Conservation (phyloP, 306 rosid species). For the Cajanus cajan region DNA sequence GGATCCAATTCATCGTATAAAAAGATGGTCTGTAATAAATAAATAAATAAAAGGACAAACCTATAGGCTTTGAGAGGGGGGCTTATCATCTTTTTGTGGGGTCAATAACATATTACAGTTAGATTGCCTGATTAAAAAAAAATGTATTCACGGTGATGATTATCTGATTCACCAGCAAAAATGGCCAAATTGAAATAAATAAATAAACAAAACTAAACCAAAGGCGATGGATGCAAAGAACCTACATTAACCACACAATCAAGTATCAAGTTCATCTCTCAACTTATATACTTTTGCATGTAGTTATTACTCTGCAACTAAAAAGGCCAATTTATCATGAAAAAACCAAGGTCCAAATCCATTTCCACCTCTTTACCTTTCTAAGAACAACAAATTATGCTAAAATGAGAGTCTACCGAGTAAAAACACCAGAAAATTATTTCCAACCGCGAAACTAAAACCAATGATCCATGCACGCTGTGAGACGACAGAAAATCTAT, state of each 20-base stretch:
- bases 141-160: background rate
- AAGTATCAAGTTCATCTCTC: conserved; percentile 9
- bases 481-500: background rate
- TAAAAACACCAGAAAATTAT: background rate
- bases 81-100: background rate
- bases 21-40: too few species aligned
- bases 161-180: background rate
- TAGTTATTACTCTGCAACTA: background rate
- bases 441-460: background rate
- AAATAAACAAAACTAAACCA: background rate
- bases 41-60: too few species aligned
- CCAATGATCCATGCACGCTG: conserved; percentile 26
- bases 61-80: background rate
- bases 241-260: background rate
- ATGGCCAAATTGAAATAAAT: background rate
- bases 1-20: too few species aligned
- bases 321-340: background rate
- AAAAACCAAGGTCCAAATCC: background rate
- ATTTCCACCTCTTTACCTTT: conserved; percentile 1
- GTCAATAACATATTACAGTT: background rate
- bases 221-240: background rate
- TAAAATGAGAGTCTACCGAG: conserved; percentile 27
- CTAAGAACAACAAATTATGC: background rate
- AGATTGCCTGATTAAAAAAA: background rate
- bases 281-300: background rate